Percentiles rank a stretch among this genome's conserved stretches.
phyloP scores from a whole-genome alignment of 2,329 filamentous ascomycete species.

The Penicillium verrucosum region DNA sequence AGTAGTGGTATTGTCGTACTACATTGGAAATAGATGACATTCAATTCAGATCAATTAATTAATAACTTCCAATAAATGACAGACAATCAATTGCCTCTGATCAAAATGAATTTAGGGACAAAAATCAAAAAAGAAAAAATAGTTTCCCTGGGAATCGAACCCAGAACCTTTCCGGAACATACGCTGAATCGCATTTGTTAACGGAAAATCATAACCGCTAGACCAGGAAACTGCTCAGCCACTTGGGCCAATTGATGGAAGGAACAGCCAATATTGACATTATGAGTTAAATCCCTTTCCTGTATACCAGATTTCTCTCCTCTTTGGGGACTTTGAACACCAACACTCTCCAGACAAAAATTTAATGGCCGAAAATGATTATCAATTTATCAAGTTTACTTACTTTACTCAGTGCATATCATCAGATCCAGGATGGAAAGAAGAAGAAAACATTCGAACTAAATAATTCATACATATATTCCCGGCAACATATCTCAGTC shows the following conservation, averaged over 20 bases:
- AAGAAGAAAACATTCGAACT: background rate
- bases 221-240: constrained; percentile 5
- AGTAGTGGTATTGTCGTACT: background rate
- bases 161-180: constrained; percentile 5
- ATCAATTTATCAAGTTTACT: accelerated
- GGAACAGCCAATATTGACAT: background rate
- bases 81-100: too few relatives aligned
- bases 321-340: background rate
- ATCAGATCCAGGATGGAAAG: background rate
- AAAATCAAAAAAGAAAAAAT: background rate
- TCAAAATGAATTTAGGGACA: background rate
- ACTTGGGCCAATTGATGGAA: background rate
- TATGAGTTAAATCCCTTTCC: too few relatives aligned
- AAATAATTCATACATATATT: background rate
- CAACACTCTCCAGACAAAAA: background rate
- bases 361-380: background rate
- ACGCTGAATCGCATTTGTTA: background rate
- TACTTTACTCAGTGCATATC: background rate
- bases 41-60: background rate
- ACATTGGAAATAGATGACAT: background rate
- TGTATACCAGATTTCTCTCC: too few relatives aligned
- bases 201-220: constrained; percentile 10
- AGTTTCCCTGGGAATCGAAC: constrained; percentile 10
- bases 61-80: too few relatives aligned
- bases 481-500: background rate